phyloP scores from a whole-genome alignment of 148 eudicot species.

The Cornus controversa region DNA sequence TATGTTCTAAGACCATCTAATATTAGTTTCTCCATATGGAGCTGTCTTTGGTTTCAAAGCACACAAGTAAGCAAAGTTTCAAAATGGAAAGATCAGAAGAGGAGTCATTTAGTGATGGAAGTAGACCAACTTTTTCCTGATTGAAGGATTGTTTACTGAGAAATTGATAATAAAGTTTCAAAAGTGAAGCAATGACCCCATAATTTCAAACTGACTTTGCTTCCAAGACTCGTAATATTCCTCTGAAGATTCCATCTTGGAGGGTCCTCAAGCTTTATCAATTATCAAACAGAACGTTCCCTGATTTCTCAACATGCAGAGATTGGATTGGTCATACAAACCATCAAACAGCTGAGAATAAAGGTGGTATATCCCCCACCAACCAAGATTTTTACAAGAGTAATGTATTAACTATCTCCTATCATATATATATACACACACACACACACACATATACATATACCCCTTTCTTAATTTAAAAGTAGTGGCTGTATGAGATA shows the following conservation, averaged over 20 bases:
- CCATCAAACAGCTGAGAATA: too few species aligned
- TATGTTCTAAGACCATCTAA: too few species aligned
- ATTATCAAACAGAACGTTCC: not conserved
- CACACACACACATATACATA: too few species aligned
- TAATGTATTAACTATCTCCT: too few species aligned
- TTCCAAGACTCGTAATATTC: slow-evolving; percentile 16
- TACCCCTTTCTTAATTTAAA: slow-evolving; percentile 23
- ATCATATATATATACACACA: too few species aligned
- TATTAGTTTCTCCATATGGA: too few species aligned
- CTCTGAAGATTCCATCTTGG: not conserved
- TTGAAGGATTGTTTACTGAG: slow-evolving; percentile 17
- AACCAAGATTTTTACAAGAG: too few species aligned
- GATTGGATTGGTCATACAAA: too few species aligned
- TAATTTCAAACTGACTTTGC: slow-evolving; percentile 10
- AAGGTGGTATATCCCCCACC: too few species aligned
- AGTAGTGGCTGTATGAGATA: slow-evolving; percentile 11
- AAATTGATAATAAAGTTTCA: not conserved
- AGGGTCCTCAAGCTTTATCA: slow-evolving; percentile 1
- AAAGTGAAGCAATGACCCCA: slow-evolving; percentile 10
- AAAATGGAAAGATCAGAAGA: not conserved
- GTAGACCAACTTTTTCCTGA: slow-evolving; percentile 15
- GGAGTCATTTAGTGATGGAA: slow-evolving; percentile 12
- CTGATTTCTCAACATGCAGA: too few species aligned
- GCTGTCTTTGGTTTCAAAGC: too few species aligned
- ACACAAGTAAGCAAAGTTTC: not conserved